Conservation (phyloP, 2,329 filamentous ascomycete genomes). For the Neofusicoccum ribis region DNA sequence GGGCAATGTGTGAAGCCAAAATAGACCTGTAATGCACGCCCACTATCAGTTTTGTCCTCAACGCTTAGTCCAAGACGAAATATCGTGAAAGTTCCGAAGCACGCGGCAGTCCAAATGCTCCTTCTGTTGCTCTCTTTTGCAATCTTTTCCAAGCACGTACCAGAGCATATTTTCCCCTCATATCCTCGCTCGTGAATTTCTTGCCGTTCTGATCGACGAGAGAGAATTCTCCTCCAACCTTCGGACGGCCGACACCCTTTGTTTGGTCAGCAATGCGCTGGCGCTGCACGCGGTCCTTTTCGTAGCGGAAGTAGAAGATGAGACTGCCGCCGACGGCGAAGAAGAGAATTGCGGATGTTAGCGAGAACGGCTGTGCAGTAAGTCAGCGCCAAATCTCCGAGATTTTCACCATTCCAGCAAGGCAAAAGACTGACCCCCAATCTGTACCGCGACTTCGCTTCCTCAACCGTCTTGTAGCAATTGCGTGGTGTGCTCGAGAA, state of each 20-base stretch:
- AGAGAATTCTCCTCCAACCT: conserved; percentile 85
- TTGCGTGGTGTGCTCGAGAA: conserved; percentile 14
- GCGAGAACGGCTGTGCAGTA: conserved; percentile 75
- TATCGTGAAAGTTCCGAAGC: not conserved
- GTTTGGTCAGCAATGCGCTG: conserved; percentile 86
- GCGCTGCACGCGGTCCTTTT: conserved; percentile 88
- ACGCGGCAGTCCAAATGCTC: not conserved
- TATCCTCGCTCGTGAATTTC: conserved; percentile 72
- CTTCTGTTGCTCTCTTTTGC: not conserved
- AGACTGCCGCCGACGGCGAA: conserved; percentile 74
- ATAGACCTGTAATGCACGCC: conserved; percentile 67
- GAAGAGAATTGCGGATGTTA: conserved; percentile 86
- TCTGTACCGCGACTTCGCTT: conserved; percentile 19
- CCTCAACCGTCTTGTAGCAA: conserved; percentile 20
- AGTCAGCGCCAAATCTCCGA: not conserved
- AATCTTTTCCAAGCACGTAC: conserved; percentile 49
- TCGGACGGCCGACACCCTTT: conserved; percentile 89
- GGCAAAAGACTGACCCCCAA: conserved; percentile 13
- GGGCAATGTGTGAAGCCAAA: conserved; percentile 98
- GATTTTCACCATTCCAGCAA: not conserved
- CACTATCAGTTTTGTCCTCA: not conserved
- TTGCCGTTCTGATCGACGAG: conserved; percentile 80
- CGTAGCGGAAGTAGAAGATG: conserved; percentile 87
- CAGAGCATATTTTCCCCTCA: conserved; percentile 83
- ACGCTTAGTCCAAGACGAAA: not conserved